Conservation (phyloP, 139 green algal genomes). For the Gonium pectorale region DNA sequence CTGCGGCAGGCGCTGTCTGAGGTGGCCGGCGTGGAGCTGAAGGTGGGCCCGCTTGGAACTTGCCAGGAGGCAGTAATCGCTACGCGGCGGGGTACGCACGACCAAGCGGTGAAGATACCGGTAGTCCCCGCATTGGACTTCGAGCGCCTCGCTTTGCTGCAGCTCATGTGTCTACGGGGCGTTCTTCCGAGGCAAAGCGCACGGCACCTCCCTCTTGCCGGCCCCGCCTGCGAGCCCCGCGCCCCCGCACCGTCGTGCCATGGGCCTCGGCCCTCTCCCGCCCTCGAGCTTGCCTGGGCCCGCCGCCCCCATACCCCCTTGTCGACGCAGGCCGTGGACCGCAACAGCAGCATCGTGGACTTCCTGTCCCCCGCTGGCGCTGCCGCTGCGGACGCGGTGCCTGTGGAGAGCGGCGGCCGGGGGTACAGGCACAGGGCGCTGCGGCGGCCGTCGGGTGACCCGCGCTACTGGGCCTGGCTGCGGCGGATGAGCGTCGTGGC, state of each 20-base stretch:
- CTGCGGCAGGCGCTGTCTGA: background rate
- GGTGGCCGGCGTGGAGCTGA: background rate
- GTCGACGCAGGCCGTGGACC: background rate
- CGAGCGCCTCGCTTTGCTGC: no score
- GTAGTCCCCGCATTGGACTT: no score
- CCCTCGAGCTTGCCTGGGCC: background rate
- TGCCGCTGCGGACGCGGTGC: background rate
- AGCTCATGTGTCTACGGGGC: no score
- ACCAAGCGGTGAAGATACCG: no score
- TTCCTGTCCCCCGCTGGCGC: background rate
- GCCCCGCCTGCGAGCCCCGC: background rate
- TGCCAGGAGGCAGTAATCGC: no score
- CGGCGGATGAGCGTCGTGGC: background rate
- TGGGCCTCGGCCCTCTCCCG: no score
- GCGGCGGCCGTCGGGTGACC: background rate
- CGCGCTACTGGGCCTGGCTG: conserved; percentile 13
- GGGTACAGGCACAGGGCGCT: conserved; percentile 7
- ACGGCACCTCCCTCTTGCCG: no score
- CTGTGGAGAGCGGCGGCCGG: background rate
- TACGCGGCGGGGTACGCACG: no score
- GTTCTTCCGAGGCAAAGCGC: no score
- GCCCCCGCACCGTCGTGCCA: no score
- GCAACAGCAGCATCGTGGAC: background rate
- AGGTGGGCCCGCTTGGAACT: no score
- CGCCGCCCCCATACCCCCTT: no score